Percentiles rank a stretch among this genome's conserved stretches.
phyloP scores from a whole-genome alignment of 2,329 filamentous ascomycete genomes.

The Pestalotiopsis sp. region DNA sequence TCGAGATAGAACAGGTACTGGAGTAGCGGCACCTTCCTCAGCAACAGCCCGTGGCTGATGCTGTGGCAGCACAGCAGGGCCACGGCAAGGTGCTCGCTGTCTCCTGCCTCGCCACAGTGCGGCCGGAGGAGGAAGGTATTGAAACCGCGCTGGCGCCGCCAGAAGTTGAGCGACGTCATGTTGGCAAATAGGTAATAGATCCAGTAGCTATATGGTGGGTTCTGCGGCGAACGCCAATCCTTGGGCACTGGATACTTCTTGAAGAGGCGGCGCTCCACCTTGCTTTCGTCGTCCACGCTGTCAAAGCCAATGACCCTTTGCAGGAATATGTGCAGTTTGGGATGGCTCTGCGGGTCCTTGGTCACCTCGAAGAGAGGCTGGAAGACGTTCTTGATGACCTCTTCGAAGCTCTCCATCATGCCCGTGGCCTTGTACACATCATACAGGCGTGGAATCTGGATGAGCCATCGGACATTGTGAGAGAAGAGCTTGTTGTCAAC shows the following conservation, averaged over 20 bases:
- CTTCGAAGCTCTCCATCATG: constrained; percentile 85
- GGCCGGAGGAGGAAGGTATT: constrained; percentile 93
- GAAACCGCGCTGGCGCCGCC: constrained; percentile 88
- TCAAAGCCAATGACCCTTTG: constrained; percentile 97
- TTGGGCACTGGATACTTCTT: constrained; percentile 91
- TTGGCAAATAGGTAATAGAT: constrained; percentile 97
- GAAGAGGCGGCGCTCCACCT: constrained; percentile 90
- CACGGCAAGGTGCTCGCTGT: constrained; percentile 92
- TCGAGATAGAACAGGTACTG: constrained; percentile 98
- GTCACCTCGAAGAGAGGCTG: constrained; percentile 94
- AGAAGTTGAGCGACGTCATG: constrained; percentile 87
- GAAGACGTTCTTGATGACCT: constrained; percentile 89
- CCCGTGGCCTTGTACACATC: constrained; percentile 92
- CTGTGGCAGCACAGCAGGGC: constrained; percentile 92
- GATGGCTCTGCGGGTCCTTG: constrained; percentile 79
- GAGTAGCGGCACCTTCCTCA: constrained; percentile 90
- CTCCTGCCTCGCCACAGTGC: constrained; percentile 94
- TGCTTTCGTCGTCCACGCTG: constrained; percentile 97
- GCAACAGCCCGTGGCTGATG: constrained; percentile 89
- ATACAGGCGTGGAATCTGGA: constrained; percentile 91
- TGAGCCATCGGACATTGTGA: constrained; percentile 94
- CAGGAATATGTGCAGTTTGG: constrained; percentile 91
- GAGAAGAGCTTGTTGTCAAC: constrained; percentile 98
- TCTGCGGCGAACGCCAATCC: constrained; percentile 88
- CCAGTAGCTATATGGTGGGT: constrained; percentile 99